These are phyloP conservation scores for Sarocladiaceae sp. DNA, from an alignment of 2,329 filamentous ascomycete genomes.

Conservation along the genomic window DNA sequence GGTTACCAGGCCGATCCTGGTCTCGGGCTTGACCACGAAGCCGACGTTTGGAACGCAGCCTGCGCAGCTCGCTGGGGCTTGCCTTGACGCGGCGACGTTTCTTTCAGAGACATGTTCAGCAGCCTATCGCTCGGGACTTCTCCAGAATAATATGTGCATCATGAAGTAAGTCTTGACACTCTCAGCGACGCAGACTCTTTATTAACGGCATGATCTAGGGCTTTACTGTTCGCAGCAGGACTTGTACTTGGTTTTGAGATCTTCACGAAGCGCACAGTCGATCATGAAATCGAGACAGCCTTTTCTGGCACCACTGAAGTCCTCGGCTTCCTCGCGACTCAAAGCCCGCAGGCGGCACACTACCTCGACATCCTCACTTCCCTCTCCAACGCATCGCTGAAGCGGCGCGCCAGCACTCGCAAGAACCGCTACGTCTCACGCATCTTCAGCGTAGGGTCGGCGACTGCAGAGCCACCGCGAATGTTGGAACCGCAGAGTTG, in stretches of 20 bases:
- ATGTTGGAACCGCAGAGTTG: constrained; percentile 3
- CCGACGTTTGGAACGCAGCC: constrained; percentile 19
- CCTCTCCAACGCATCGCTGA: constrained; percentile 37
- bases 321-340: constrained; percentile 37
- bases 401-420: constrained; percentile 16
- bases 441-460: constrained; percentile 17
- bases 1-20: constrained; percentile 48
- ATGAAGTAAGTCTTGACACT: constrained; percentile 40
- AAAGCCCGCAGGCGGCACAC: constrained; percentile 50
- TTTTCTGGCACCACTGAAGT: constrained; percentile 45
- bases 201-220: constrained; percentile 37
- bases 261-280: constrained; percentile 40
- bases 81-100: constrained; percentile 48
- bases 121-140: constrained; percentile 33
- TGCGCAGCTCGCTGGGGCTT: constrained; percentile 41
- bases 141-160: constrained; percentile 52
- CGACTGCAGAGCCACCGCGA: constrained; percentile 1
- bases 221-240: constrained; percentile 42
- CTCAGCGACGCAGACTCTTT: background rate
- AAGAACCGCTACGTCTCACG: constrained; percentile 22
- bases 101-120: constrained; percentile 48
- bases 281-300: constrained; percentile 38
- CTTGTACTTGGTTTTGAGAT: constrained; percentile 49
- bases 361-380: constrained; percentile 49
- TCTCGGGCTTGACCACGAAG: constrained; percentile 39